phyloP scores from a whole-genome alignment of 768 basidiomycete species.

The Phlebiopsis gigantea region DNA sequence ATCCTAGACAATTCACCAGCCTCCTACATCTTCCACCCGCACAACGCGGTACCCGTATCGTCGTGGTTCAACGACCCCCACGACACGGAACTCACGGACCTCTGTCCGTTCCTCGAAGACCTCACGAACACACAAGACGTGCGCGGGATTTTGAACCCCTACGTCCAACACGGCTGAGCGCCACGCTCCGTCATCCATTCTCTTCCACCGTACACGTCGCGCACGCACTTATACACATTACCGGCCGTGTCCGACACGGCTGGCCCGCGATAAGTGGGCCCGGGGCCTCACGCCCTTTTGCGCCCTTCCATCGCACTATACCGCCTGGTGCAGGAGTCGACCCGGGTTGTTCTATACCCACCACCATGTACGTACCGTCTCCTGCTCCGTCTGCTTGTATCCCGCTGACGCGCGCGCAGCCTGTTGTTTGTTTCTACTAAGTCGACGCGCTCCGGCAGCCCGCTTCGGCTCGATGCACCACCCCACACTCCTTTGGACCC shows the following conservation, averaged over 20 bases:
- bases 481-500: constrained; percentile 16
- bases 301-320: background rate
- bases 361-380: constrained; percentile 6
- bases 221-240: background rate
- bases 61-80: constrained; percentile 99
- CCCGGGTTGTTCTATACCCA: constrained; percentile 5
- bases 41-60: constrained; percentile 97
- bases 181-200: background rate
- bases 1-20: constrained; percentile 99
- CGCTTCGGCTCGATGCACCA: background rate
- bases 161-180: constrained; percentile 9
- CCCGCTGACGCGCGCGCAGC: background rate
- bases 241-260: constrained; percentile 6
- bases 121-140: constrained; percentile 81
- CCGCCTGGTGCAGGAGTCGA: background rate
- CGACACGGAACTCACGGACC: constrained; percentile 93
- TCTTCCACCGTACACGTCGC: background rate
- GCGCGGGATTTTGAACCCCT: constrained; percentile 39
- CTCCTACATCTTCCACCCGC: constrained; percentile 98
- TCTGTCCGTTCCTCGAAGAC: constrained; percentile 91
- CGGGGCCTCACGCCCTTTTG: background rate
- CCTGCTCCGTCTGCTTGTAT: background rate
- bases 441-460: constrained; percentile 6
- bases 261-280: background rate
- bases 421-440: constrained; percentile 6